Evolutionary conservation across 2,329 filamentous ascomycete species (phyloP).

Genomic region (Spiromastix sp.): DNA sequence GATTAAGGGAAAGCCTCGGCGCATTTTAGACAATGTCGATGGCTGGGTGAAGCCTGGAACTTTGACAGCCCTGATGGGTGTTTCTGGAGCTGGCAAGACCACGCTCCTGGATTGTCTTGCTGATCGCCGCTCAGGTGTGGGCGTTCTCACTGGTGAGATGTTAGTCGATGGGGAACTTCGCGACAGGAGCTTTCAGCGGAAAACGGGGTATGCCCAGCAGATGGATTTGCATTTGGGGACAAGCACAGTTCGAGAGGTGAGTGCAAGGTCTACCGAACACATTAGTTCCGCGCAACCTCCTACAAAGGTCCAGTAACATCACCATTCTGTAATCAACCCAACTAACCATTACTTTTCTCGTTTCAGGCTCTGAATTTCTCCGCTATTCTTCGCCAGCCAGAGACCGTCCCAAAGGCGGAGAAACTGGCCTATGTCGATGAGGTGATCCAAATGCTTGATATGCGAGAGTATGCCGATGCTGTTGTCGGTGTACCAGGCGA

Average conservation of each 20-base stretch:
- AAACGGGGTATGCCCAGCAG: constrained; percentile 68
- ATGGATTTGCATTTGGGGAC: constrained; percentile 82
- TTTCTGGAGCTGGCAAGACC: constrained; percentile 83
- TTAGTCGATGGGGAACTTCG: constrained; percentile 64
- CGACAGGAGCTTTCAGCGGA: constrained; percentile 68
- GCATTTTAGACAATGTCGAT: constrained; percentile 75
- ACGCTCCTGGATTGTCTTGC: constrained; percentile 80
- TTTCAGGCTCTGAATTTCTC: constrained; percentile 79
- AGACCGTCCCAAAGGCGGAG: constrained; percentile 56
- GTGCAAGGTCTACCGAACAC: too few species aligned
- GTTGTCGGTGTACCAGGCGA: constrained; percentile 84
- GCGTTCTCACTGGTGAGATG: constrained; percentile 83
- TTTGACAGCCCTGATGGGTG: constrained; percentile 76
- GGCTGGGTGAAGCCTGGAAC: constrained; percentile 92
- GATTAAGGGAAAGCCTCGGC: constrained; percentile 64
- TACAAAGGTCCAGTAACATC: too few species aligned
- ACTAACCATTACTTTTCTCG: too few species aligned
- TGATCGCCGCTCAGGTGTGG: constrained; percentile 75
- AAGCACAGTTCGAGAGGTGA: constrained; percentile 76
- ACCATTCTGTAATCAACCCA: too few species aligned
- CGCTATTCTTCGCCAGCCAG: constrained; percentile 74
- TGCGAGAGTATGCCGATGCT: constrained; percentile 86
- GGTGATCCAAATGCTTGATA: constrained; percentile 81
- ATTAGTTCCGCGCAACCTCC: too few species aligned
- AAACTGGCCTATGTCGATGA: constrained; percentile 83